Percentiles rank a stretch among this genome's conserved stretches.
Evolutionary conservation across 768 basidiomycete genomes (phyloP).

Genomic region (Lepiota brunneoincarnata): DNA sequence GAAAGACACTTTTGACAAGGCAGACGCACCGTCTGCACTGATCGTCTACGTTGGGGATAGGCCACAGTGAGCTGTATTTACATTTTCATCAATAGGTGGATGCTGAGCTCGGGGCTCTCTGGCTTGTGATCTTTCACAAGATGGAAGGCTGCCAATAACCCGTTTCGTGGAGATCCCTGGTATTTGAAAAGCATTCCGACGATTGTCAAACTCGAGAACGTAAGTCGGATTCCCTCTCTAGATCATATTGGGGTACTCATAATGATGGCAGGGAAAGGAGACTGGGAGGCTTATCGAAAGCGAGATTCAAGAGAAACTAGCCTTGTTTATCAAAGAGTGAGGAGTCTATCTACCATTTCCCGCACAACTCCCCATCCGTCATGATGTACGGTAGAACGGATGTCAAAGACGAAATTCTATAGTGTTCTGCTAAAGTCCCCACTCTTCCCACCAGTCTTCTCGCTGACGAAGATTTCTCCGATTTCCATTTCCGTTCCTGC

Average conservation of each 20-base stretch:
- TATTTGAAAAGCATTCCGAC: conserved; percentile 60
- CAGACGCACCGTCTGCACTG: conserved; percentile 47
- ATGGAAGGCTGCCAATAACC: conserved; percentile 62
- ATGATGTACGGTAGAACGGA: too few relatives aligned
- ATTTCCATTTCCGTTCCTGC: conserved; percentile 89
- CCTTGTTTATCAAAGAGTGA: conserved; percentile 25
- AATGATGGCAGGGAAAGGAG: conserved; percentile 31
- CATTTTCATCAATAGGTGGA: background rate
- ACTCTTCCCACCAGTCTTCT: conserved; percentile 73
- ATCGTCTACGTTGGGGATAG: conserved; percentile 71
- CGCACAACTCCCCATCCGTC: background rate
- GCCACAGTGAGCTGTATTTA: conserved; percentile 47
- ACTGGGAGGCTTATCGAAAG: conserved; percentile 41
- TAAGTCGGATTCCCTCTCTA: conserved; percentile 29
- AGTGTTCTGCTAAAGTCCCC: conserved; percentile 52
- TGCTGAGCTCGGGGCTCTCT: background rate
- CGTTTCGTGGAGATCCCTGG: conserved; percentile 65
- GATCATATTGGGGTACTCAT: background rate
- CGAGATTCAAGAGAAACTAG: conserved; percentile 27
- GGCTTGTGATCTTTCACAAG: conserved; percentile 34
- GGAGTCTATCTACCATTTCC: background rate
- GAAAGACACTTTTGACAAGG: conserved; percentile 42
- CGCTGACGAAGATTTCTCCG: conserved; percentile 57
- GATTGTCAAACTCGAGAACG: conserved; percentile 57
- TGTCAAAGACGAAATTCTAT: background rate